A percentile compares a stretch with the other conserved stretches of the same genome.
These are phyloP conservation scores for Pigoraptor vietnamica DNA, from an alignment of 78 protist genomes.

Conservation along the genomic window DNA sequence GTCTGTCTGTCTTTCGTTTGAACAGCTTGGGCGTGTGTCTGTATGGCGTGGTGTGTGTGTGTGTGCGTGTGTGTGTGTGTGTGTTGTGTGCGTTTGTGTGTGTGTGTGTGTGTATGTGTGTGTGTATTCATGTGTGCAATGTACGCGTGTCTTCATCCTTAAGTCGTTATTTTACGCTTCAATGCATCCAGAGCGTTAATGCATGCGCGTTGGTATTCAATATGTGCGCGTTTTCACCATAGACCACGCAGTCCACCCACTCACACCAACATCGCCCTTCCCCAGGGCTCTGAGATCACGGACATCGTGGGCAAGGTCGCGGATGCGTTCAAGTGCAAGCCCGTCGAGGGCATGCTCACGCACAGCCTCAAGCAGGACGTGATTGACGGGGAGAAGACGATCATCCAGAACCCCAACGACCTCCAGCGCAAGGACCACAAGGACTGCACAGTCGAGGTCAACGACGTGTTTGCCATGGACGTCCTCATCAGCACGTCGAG, in stretches of 20 bases:
- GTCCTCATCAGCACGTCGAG: constrained; percentile 84
- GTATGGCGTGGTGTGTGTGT: no score
- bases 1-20: neutral
- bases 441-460: constrained; percentile 4
- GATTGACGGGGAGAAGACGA: constrained; percentile 80
- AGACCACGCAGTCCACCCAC: neutral
- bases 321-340: constrained; percentile 42
- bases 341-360: constrained; percentile 90
- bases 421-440: constrained; percentile 43
- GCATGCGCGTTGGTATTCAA: neutral
- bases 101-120: no score
- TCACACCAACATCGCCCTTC: neutral
- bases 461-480: constrained; percentile 76
- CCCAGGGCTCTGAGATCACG: constrained; percentile 54
- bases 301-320: constrained; percentile 59
- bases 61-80: no score
- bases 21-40: neutral
- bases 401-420: constrained; percentile 46
- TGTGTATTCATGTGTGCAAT: no score
- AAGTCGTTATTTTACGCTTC: no score
- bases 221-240: neutral
- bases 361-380: constrained; percentile 78
- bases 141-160: no score
- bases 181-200: no score
- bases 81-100: no score